phyloP scores from a whole-genome alignment of 2,329 filamentous ascomycete species.

The Ampelomyces quisqualis region DNA sequence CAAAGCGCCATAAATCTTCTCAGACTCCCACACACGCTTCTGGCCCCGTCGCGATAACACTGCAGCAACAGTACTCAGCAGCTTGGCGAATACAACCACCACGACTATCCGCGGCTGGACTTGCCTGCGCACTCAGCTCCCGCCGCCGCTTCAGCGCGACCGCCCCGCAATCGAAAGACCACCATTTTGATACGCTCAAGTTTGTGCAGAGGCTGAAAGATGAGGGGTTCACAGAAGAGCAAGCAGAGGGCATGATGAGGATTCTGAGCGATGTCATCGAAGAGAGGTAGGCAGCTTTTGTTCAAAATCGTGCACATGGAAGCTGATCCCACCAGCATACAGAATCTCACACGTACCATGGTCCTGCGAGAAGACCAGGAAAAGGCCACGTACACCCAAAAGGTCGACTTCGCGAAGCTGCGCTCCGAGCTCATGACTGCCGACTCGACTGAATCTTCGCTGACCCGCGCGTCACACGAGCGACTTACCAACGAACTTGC shows the following conservation, averaged over 20 bases:
- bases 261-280: conserved; percentile 95
- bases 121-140: conserved; percentile 7
- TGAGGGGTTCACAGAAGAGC: conserved; percentile 93
- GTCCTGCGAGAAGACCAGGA: conserved; percentile 91
- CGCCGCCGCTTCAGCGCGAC: conserved; percentile 66
- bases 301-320: not conserved
- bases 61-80: conserved; percentile 9
- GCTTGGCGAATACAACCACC: conserved; percentile 8
- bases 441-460: conserved; percentile 85
- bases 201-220: conserved; percentile 87
- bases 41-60: conserved; percentile 8
- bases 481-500: conserved; percentile 90
- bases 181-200: conserved; percentile 97
- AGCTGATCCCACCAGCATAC: conserved; percentile 63
- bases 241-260: conserved; percentile 98
- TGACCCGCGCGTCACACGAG: conserved; percentile 88
- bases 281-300: conserved; percentile 64
- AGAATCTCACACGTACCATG: conserved; percentile 97
- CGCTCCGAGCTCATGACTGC: conserved; percentile 90
- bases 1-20: conserved; percentile 17
- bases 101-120: conserved; percentile 6
- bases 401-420: conserved; percentile 97
- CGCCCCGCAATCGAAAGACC: conserved; percentile 64
- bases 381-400: conserved; percentile 75
- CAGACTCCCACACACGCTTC: conserved; percentile 16